Percentiles rank a stretch among this genome's conserved stretches.
These are phyloP conservation scores for Polychaeton citri DNA, from an alignment of 2,329 filamentous ascomycete genomes.

Conservation along the genomic window DNA sequence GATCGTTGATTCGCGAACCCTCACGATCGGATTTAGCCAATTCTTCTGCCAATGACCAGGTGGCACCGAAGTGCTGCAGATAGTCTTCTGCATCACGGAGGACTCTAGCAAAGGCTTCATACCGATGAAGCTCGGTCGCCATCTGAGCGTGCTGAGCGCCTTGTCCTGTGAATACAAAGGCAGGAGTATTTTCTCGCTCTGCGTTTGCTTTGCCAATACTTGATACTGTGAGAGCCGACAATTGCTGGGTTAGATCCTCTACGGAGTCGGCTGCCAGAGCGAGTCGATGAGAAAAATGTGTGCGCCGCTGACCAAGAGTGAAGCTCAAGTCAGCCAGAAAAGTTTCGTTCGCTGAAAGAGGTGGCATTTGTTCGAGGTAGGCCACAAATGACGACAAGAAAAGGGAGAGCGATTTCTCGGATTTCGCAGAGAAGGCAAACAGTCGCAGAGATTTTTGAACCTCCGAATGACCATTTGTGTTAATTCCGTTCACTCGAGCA, in stretches of 20 bases:
- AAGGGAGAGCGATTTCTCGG: not conserved
- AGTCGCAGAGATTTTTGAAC: not conserved
- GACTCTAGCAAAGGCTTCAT: constrained; percentile 7
- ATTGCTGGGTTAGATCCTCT: constrained; percentile 2
- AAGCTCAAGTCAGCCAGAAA: constrained; percentile 6
- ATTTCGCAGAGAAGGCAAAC: not conserved
- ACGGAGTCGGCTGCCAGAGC: constrained; percentile 5
- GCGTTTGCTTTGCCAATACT: constrained; percentile 2
- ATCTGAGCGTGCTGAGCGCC: constrained; percentile 21
- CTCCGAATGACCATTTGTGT: not conserved
- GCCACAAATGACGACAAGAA: not conserved
- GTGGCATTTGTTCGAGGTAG: too few relatives aligned
- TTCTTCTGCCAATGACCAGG: constrained; percentile 14
- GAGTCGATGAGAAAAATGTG: constrained; percentile 6
- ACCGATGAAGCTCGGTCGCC: constrained; percentile 13
- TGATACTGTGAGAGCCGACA: too few relatives aligned
- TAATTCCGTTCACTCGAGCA: not conserved
- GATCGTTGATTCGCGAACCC: constrained; percentile 9
- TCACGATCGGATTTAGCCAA: constrained; percentile 33
- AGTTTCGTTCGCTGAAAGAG: too few relatives aligned
- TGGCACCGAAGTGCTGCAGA: constrained; percentile 5
- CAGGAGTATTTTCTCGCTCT: constrained; percentile 2
- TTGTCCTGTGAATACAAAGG: constrained; percentile 22
- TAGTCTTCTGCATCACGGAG: constrained; percentile 7
- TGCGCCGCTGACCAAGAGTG: constrained; percentile 5